Evolutionary conservation across 192 early-diverging fungal genomes (phyloP), one percentile per base, ranked within the genome.

Genomic region (Coemansia sp.): DNA sequence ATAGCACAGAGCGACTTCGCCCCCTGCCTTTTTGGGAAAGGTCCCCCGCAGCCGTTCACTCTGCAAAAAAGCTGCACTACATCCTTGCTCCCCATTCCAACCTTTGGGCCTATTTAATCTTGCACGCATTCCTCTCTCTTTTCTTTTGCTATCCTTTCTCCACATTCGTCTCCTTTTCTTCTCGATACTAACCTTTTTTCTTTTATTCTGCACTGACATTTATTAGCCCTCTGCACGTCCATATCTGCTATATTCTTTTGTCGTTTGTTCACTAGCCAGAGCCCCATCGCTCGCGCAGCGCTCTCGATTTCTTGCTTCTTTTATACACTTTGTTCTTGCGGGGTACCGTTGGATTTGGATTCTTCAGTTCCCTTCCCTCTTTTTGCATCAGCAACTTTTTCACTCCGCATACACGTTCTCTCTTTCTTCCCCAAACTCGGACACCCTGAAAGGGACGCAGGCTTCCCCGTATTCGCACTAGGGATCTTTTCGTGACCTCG

Each of bases 81-180:
- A 48, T 60, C 58, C 58, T 11, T 22, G 47, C 51, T 50, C 57
- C 58, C 48, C 65, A 43, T 52, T 59, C 41, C 60, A 27, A 35
- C 25, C 48, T 49, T 49, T n/a, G 50, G 50, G 19, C 63, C 48
- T 64, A 58, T 64, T 70, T 60, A 49, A 64, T 63, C 62, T 38
- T 43, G 37, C 37, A 53, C 38, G 21, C 62, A 53, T 45, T 60
- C 48, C 37, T 60, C 62, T 54, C 57, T 47, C 56, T 55, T 49
- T 53, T 71, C 61, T 53, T 29, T 58, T 66, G 45, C 57, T 52
- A 24, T 57, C 63, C 61, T 63, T 70, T 41, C 62, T 38, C 43
- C 32, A 17, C 56, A n/a, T 32, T n/a, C 58, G 14, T 35, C 51
- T 14, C 27, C 21, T 55, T 56, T 43, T 25, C 32, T 35, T 35